Conservation (phyloP, 2,329 filamentous ascomycete species). For the Penicillium sclerotigenum region DNA sequence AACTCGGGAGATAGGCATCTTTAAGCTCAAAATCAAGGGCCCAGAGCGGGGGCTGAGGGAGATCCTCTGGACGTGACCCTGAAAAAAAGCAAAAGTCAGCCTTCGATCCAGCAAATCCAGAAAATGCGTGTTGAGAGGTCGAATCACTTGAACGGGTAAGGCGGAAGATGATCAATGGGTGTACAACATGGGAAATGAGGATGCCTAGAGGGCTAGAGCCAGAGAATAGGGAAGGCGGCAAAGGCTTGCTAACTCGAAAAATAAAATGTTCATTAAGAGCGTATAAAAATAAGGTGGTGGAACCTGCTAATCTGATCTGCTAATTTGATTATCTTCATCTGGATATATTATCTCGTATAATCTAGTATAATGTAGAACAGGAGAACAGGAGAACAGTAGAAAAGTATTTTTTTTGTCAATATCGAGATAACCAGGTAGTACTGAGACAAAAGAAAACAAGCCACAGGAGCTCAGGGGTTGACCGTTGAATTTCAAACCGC, state of each 20-base stretch:
- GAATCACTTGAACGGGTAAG: not conserved
- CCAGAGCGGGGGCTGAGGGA: slow-evolving; percentile 11
- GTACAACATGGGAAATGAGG: slow-evolving; percentile 1
- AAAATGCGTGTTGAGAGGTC: not conserved
- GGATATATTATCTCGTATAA: not conserved
- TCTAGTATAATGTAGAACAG: too few species aligned
- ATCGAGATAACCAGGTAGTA: not conserved
- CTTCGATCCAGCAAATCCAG: not conserved
- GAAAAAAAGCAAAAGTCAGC: not conserved
- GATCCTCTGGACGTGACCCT: slow-evolving; percentile 7
- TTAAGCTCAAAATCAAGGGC: slow-evolving; percentile 15
- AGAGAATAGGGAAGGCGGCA: too few species aligned
- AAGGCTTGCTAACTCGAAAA: too few species aligned
- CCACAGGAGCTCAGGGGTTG: not conserved
- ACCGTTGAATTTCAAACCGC: not conserved
- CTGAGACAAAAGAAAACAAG: not conserved
- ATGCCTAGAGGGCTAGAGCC: slow-evolving; percentile 1
- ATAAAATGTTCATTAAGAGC: too few species aligned
- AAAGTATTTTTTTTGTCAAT: not conserved
- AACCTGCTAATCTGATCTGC: slow-evolving; percentile 16
- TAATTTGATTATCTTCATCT: not conserved
- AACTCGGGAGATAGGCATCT: slow-evolving; percentile 13
- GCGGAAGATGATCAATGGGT: not conserved
- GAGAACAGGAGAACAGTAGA: too few species aligned
- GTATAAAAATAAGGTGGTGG: slow-evolving; percentile 26